A percentile compares a stretch with the other conserved stretches of the same genome.
phyloP scores from a whole-genome alignment of 495 filamentous ascomycete genomes.

The Lasiosphaeria hispida region DNA sequence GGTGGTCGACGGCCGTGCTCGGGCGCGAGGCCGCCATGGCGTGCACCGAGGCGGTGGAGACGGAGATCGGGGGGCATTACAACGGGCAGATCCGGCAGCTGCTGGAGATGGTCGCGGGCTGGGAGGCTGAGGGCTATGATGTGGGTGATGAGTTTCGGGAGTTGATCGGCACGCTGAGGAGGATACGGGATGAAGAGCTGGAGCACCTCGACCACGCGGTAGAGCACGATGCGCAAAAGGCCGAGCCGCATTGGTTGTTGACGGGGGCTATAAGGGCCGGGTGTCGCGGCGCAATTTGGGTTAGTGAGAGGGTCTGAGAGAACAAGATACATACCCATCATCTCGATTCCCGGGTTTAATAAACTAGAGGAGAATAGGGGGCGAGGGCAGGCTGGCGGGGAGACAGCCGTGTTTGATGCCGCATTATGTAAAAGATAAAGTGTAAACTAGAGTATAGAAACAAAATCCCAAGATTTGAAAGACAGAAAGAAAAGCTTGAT shows the following conservation, averaged over 20 bases:
- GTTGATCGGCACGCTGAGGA: conserved; percentile 68
- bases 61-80: conserved; percentile 95
- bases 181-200: conserved; percentile 92
- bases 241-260: conserved; percentile 81
- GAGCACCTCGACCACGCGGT: conserved; percentile 97
- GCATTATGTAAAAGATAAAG: not conserved
- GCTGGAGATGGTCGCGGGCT: conserved; percentile 72
- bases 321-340: not conserved
- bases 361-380: not conserved
- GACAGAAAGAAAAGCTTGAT: too few relatives aligned
- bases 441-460: not conserved
- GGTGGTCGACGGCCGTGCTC: conserved; percentile 86
- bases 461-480: too few relatives aligned
- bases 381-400: not conserved
- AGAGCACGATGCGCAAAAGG: conserved; percentile 84
- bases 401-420: not conserved
- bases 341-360: not conserved
- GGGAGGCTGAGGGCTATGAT: conserved; percentile 64
- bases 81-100: conserved; percentile 84
- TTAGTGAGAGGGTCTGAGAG: conserved; percentile 76
- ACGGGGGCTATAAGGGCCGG: conserved; percentile 86
- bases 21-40: conserved; percentile 96
- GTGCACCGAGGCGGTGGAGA: conserved; percentile 97
- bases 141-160: conserved; percentile 74
- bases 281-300: conserved; percentile 88